phyloP scores from a whole-genome alignment of 163 green algal species.

The Chlorella variabilis region DNA sequence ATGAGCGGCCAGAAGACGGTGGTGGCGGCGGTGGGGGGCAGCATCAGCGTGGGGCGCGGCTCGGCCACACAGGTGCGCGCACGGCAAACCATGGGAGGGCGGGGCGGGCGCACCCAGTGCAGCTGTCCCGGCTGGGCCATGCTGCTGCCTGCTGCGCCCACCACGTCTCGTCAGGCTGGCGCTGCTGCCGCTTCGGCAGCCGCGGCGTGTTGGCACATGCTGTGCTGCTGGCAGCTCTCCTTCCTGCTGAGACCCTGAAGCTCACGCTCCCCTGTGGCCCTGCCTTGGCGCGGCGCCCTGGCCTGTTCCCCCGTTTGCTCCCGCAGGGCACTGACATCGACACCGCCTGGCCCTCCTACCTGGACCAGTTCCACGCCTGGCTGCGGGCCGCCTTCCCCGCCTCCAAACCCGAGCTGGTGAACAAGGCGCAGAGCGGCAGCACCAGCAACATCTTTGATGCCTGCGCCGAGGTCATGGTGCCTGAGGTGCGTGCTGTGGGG shows the following conservation, averaged over 20 bases:
- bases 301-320: too few species aligned
- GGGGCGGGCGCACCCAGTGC: too few species aligned
- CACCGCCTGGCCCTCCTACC: conserved; percentile 35
- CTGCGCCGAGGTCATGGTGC: conserved; percentile 27
- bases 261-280: too few species aligned
- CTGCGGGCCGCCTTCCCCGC: conserved; percentile 30
- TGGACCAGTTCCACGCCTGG: conserved; percentile 30
- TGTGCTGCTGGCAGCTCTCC: too few species aligned
- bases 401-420: conserved; percentile 16
- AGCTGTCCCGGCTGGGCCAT: too few species aligned
- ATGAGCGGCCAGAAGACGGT: conserved; percentile 2
- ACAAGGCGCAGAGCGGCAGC: conserved; percentile 34
- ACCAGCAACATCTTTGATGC: conserved; percentile 40
- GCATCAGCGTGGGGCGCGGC: conserved; percentile 21
- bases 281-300: too few species aligned
- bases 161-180: too few species aligned
- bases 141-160: too few species aligned
- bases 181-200: background rate
- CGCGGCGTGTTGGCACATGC: too few species aligned
- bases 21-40: conserved; percentile 16
- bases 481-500: background rate
- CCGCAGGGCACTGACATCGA: conserved; percentile 35
- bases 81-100: too few species aligned
- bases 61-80: background rate
- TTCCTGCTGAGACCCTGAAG: too few species aligned